A percentile compares a stretch with the other conserved stretches of the same genome.
These are phyloP conservation scores for Botrytis pseudocinerea DNA, from an alignment of 2,329 filamentous ascomycete species.

Conservation along the genomic window DNA sequence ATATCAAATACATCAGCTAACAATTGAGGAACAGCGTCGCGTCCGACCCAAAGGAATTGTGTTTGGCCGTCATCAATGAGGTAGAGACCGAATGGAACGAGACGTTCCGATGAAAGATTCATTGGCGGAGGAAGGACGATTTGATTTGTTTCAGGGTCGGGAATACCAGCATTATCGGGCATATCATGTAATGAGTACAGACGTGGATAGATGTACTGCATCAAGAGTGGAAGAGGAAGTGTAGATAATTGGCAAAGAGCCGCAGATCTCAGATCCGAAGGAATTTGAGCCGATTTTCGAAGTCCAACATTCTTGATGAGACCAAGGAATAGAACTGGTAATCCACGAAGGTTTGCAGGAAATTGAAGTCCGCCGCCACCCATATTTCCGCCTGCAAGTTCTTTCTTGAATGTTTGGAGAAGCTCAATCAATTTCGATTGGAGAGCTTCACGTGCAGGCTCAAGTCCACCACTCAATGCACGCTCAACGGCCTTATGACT, in stretches of 20 bases:
- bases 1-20: conserved; percentile 88
- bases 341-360: conserved; percentile 83
- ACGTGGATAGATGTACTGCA: conserved; percentile 88
- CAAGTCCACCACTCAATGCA: conserved; percentile 79
- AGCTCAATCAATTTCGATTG: conserved; percentile 92
- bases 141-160: conserved; percentile 81
- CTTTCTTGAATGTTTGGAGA: conserved; percentile 93
- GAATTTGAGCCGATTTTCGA: conserved; percentile 89
- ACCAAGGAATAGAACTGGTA: conserved; percentile 88
- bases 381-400: conserved; percentile 93
- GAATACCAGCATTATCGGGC: conserved; percentile 87
- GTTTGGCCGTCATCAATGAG: conserved; percentile 96
- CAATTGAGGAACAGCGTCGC: conserved; percentile 88
- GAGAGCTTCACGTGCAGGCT: conserved; percentile 85
- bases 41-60: conserved; percentile 95
- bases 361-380: conserved; percentile 89
- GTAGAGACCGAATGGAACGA: conserved; percentile 89
- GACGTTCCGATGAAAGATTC: conserved; percentile 84
- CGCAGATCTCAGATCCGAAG: conserved; percentile 88
- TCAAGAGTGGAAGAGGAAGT: conserved; percentile 81
- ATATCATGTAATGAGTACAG: conserved; percentile 92
- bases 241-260: conserved; percentile 94
- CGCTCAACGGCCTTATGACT: conserved; percentile 97
- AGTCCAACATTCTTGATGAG: conserved; percentile 96
- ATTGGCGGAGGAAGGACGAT: conserved; percentile 81